phyloP scores from a whole-genome alignment of 106 monocot genomes.

The Hemerocallis citrina region DNA sequence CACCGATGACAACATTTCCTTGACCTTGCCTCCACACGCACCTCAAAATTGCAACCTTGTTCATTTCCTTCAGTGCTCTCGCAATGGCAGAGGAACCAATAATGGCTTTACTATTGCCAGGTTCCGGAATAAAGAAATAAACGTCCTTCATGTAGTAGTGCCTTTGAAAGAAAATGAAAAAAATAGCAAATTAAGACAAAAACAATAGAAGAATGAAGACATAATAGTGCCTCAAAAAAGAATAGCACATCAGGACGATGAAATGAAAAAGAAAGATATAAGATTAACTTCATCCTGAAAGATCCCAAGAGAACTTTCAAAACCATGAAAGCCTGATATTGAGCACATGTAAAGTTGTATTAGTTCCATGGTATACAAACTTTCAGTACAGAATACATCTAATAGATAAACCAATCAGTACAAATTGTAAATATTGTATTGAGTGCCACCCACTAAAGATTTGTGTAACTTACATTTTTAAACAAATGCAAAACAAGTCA shows the following conservation, averaged over 20 bases:
- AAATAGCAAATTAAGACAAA: slow-evolving; percentile 1
- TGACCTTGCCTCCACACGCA: slow-evolving; percentile 96
- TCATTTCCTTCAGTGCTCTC: slow-evolving; percentile 89
- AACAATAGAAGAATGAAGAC: no score
- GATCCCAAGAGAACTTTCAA: background rate
- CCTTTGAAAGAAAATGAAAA: slow-evolving; percentile 40
- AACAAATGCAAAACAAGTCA: background rate
- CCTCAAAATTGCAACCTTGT: slow-evolving; percentile 82
- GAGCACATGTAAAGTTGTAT: background rate
- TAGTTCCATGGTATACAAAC: background rate
- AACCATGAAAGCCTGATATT: background rate
- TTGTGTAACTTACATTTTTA: background rate
- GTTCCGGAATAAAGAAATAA: slow-evolving; percentile 79
- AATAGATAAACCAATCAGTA: no score
- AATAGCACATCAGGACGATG: no score
- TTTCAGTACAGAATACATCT: no score
- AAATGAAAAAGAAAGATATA: no score
- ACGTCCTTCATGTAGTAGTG: slow-evolving; percentile 95
- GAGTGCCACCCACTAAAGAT: background rate
- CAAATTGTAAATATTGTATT: no score
- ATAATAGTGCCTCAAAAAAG: no score
- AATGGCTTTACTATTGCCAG: slow-evolving; percentile 69
- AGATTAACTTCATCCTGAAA: background rate
- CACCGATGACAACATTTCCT: slow-evolving; percentile 74
- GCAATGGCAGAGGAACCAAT: slow-evolving; percentile 77